These are phyloP conservation scores for Geranomyces michiganensis DNA, from an alignment of 192 early-diverging fungal species.

Conservation along the genomic window DNA sequence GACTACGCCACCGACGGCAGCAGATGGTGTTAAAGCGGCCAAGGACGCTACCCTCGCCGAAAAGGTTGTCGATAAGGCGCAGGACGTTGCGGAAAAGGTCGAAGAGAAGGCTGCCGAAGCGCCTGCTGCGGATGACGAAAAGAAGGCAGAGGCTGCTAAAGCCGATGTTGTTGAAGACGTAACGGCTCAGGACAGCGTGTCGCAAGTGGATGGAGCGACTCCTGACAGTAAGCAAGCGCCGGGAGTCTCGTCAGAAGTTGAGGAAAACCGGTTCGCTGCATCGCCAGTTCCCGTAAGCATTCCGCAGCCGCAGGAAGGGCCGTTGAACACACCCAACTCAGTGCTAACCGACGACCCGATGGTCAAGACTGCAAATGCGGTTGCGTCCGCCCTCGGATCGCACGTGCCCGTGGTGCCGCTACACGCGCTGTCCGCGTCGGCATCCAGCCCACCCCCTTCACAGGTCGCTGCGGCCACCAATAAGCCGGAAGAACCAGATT, in stretches of 20 bases:
- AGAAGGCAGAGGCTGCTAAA: not conserved
- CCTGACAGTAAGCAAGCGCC: too few species aligned
- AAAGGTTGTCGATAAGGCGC: not conserved
- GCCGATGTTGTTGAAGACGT: not conserved
- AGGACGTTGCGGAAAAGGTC: not conserved
- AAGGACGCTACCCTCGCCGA: not conserved
- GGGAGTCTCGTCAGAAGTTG: too few species aligned
- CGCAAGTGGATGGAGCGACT: not conserved
- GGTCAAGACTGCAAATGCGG: constrained; percentile 16
- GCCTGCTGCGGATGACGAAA: too few species aligned
- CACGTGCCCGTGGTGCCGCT: constrained; percentile 11
- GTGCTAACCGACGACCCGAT: constrained; percentile 19
- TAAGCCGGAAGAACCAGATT: not conserved
- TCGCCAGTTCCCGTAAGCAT: not conserved
- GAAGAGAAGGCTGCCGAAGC: not conserved
- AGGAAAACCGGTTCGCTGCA: not conserved
- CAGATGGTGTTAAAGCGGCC: not conserved
- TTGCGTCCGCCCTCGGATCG: constrained; percentile 15
- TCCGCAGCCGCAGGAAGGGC: not conserved
- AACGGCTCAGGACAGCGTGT: constrained; percentile 11
- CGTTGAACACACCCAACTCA: not conserved
- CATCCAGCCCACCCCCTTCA: not conserved
- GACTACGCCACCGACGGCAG: constrained; percentile 13
- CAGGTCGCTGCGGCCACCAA: not conserved
- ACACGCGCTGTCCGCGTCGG: constrained; percentile 9